phyloP scores from a whole-genome alignment of 495 filamentous ascomycete genomes.

The Copromyces sp. region DNA sequence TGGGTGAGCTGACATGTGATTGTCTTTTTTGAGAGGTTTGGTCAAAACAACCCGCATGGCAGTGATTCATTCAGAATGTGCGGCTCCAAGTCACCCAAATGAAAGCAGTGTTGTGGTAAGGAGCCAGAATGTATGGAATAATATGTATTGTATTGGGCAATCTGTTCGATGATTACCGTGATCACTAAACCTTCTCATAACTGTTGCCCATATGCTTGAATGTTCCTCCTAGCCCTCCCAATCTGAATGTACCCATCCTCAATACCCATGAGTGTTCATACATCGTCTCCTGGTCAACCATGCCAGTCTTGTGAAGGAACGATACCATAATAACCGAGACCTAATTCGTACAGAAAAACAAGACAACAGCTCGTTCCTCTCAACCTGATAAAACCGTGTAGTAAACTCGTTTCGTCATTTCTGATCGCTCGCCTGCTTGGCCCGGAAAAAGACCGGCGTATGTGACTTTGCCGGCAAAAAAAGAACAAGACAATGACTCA shows the following conservation, averaged over 20 bases:
- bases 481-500: not conserved
- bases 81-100: not conserved
- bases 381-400: not conserved
- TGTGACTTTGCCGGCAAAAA: not conserved
- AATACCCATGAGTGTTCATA: not conserved
- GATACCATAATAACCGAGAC: not conserved
- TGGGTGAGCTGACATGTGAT: not conserved
- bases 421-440: not conserved
- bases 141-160: not conserved
- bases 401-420: not conserved
- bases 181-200: not conserved
- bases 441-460: not conserved
- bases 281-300: not conserved
- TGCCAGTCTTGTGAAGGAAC: not conserved
- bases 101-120: not conserved
- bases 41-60: not conserved
- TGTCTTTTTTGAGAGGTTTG: not conserved
- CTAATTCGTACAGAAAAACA: not conserved
- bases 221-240: not conserved
- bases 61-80: not conserved
- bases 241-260: not conserved
- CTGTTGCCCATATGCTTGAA: not conserved
- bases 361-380: not conserved
- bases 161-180: not conserved
- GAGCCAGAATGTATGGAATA: not conserved